A percentile compares a stretch with the other conserved stretches of the same genome.
Evolutionary conservation across 2,329 filamentous ascomycete genomes (phyloP).

Genomic region (Colletotrichum noveboracense): DNA sequence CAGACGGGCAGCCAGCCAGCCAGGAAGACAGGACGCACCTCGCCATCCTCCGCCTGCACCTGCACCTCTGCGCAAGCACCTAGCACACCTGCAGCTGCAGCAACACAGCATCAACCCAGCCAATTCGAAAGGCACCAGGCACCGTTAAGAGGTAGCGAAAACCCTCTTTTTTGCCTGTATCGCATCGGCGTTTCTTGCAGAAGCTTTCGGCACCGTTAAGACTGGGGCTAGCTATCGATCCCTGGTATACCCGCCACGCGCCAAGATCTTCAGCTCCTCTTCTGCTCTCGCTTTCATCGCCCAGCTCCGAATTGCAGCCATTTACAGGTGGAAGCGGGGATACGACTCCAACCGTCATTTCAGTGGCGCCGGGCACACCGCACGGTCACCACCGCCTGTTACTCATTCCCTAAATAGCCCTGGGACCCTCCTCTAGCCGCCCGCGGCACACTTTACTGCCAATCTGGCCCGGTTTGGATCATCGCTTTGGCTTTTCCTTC

Average conservation of each 20-base stretch:
- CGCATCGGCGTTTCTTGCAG: constrained; percentile 17
- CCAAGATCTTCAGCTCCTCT: constrained; percentile 17
- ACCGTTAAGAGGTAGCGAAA: neutral
- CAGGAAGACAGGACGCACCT: neutral
- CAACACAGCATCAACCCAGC: neutral
- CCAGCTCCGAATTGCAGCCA: constrained; percentile 18
- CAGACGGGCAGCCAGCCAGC: neutral
- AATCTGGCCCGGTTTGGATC: neutral
- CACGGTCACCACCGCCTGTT: constrained; percentile 14
- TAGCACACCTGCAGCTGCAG: neutral
- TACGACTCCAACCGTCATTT: constrained; percentile 23
- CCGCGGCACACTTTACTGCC: neutral
- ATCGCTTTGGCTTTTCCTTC: constrained; percentile 16
- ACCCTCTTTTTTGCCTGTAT: constrained; percentile 2
- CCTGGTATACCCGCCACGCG: constrained; percentile 21
- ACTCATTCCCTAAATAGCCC: constrained; percentile 23
- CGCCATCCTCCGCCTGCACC: neutral
- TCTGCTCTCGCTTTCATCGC: neutral
- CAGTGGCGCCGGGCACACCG: constrained; percentile 22
- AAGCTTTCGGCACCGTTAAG: constrained; percentile 17
- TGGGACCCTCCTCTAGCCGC: constrained; percentile 23
- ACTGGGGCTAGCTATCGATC: constrained; percentile 18
- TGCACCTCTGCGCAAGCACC: neutral
- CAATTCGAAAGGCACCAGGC: neutral
- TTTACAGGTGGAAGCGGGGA: constrained; percentile 22